Evolutionary conservation across 2,329 filamentous ascomycete genomes (phyloP).

Genomic region (Kalmusia sp.): DNA sequence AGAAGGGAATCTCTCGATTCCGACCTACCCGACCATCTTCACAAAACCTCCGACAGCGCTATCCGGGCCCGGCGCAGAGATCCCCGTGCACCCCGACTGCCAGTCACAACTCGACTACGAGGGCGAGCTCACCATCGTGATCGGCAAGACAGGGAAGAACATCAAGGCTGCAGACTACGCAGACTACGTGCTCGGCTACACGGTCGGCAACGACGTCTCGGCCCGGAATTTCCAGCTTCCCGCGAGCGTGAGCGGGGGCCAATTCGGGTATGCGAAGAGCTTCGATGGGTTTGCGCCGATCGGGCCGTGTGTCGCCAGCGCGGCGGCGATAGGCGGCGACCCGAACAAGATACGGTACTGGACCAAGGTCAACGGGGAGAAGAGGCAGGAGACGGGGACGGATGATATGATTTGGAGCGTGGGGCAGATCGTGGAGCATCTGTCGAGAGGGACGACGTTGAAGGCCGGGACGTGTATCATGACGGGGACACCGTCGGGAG

Average conservation of each 20-base stretch:
- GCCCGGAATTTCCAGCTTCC: constrained; percentile 61
- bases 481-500: constrained; percentile 57
- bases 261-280: constrained; percentile 52
- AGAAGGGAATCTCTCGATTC: constrained; percentile 41
- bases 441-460: constrained; percentile 56
- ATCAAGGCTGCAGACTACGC: constrained; percentile 61
- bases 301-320: constrained; percentile 49
- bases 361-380: constrained; percentile 54
- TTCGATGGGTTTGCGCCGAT: constrained; percentile 56
- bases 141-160: constrained; percentile 44
- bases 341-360: constrained; percentile 42
- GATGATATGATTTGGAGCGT: constrained; percentile 58
- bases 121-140: constrained; percentile 46
- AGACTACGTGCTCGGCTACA: constrained; percentile 69
- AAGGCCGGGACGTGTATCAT: constrained; percentile 56
- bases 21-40: constrained; percentile 43
- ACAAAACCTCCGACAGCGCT: constrained; percentile 45
- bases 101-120: constrained; percentile 46
- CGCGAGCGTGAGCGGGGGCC: constrained; percentile 38
- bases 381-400: constrained; percentile 51
- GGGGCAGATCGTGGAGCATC: constrained; percentile 51
- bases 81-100: constrained; percentile 40
- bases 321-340: constrained; percentile 36
- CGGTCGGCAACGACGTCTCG: constrained; percentile 68
- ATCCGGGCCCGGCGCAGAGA: constrained; percentile 37